phyloP scores from a whole-genome alignment of 208 protist genomes.

The Leishmania mexicana region DNA sequence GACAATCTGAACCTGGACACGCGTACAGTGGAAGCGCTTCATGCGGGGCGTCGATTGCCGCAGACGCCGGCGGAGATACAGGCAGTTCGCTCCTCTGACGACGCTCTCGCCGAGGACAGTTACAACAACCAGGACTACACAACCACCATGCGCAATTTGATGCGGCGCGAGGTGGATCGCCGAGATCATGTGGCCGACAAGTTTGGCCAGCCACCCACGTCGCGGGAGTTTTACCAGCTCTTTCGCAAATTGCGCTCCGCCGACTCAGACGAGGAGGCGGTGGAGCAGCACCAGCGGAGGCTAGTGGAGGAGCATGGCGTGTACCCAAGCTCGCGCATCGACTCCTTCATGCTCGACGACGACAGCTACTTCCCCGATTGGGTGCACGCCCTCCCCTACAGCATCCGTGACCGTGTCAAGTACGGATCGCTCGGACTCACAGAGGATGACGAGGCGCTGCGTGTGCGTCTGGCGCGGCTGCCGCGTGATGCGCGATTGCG shows the following conservation, averaged over 20 bases:
- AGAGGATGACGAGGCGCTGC: conserved; percentile 86
- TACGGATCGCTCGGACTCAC: conserved; percentile 88
- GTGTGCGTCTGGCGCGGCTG: conserved; percentile 72
- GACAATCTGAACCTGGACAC: conserved; percentile 38
- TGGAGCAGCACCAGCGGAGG: conserved; percentile 63
- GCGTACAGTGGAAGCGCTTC: conserved; percentile 41
- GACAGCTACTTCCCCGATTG: conserved; percentile 85
- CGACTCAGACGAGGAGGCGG: conserved; percentile 60
- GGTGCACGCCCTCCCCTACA: conserved; percentile 85
- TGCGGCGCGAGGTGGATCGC: conserved; percentile 72
- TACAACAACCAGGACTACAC: conserved; percentile 33
- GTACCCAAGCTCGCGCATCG: conserved; percentile 73
- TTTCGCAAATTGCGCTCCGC: conserved; percentile 52
- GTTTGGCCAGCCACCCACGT: conserved; percentile 71
- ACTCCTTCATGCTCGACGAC: conserved; percentile 91
- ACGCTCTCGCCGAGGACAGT: conserved; percentile 8
- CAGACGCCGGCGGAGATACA: conserved; percentile 33
- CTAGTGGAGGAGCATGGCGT: conserved; percentile 83
- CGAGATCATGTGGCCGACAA: conserved; percentile 78
- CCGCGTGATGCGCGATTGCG: conserved; percentile 62
- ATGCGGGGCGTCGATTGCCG: conserved; percentile 31
- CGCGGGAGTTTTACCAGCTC: conserved; percentile 71
- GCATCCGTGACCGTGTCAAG: conserved; percentile 87
- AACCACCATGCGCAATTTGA: conserved; percentile 40
- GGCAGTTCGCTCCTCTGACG: conserved; percentile 46